Evolutionary conservation across 139 green algal genomes (phyloP), one percentile per base, ranked within the genome.

Genomic region (Yamagishiella unicocca): DNA sequence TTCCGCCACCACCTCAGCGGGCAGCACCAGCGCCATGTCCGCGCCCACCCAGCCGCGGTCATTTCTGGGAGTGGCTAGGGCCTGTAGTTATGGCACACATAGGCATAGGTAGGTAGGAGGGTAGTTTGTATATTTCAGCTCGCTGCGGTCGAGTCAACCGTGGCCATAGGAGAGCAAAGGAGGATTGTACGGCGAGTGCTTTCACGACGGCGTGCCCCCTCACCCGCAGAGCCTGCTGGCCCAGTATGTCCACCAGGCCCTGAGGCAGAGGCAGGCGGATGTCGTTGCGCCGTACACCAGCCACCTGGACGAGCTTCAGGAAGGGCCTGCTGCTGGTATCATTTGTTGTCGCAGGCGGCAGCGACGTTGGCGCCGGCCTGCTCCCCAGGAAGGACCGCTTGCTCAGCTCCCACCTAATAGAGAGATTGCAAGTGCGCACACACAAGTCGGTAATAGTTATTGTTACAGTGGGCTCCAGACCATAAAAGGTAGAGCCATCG

Each of bases 341-440:
- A 33, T 5, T 2, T 71, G 62, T 12, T 58, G 50, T 6, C n/a
- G 58, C 19, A 14, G 21, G 58, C 58, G 21, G 58, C 58, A 6
- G 24, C 64, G n/a, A 29, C n/a, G 6, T 42, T 21, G 31, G 64
- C 29, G 64, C 31, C 31, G 12, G 64, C 4, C 70, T 29, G 46
- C 12, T 67, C 46, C 74, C 31, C 4, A 33, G 19, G 46, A 82
- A 82, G n/a, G 74, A 38, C 9, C 74, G 74, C 74, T 82, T 82
- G 31, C 22, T 42, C 9, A 67, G 74, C 74, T 82, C 74, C 74
- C 46, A 82, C 50, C 74, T 82, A 50, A 45, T 12, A n/a, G n/a
- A n/a, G n/a, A n/a, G n/a, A n/a, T n/a, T n/a, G n/a, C n/a, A n/a
- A n/a, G n/a, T n/a, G n/a, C n/a, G n/a, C n/a, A n/a, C n/a, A n/a